phyloP scores from a whole-genome alignment of 1,284 basidiomycete species.

The Microbotryum scabiosae region DNA sequence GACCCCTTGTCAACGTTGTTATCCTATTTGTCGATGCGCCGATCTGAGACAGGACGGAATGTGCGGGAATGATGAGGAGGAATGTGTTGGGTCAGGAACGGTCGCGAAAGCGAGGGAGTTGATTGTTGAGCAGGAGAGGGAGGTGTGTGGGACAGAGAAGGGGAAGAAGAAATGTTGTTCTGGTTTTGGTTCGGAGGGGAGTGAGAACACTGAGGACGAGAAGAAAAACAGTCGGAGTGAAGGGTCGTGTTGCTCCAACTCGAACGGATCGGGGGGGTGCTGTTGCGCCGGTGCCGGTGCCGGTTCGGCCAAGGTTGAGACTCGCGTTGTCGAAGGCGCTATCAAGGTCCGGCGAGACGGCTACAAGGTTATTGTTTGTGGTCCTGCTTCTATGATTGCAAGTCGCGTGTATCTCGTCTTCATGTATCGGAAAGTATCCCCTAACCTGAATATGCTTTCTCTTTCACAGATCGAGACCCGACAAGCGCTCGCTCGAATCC shows the following conservation, averaged over 20 bases:
- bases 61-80: constrained; percentile 19
- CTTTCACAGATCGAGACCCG: constrained; percentile 9
- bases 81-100: constrained; percentile 11
- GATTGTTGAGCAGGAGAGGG: constrained; percentile 3
- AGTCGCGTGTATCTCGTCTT: not conserved
- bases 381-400: constrained; percentile 18
- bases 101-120: constrained; percentile 11
- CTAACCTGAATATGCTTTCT: not conserved
- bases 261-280: no score
- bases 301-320: constrained; percentile 4
- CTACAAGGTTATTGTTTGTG: constrained; percentile 9
- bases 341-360: no score
- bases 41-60: not conserved
- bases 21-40: constrained; percentile 20
- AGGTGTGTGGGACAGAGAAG: not conserved
- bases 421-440: not conserved
- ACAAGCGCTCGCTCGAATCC: constrained; percentile 14
- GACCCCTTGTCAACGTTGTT: constrained; percentile 17
- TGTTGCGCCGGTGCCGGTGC: no score
- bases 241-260: no score
- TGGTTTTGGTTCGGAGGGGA: not conserved
- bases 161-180: not conserved
- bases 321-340: not conserved
- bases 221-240: not conserved
- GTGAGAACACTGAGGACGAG: not conserved